Percentiles rank a stretch among this genome's conserved stretches.
These are phyloP conservation scores for Metschnikowia arizonensis DNA, from an alignment of 805 yeast species.

Conservation along the genomic window DNA sequence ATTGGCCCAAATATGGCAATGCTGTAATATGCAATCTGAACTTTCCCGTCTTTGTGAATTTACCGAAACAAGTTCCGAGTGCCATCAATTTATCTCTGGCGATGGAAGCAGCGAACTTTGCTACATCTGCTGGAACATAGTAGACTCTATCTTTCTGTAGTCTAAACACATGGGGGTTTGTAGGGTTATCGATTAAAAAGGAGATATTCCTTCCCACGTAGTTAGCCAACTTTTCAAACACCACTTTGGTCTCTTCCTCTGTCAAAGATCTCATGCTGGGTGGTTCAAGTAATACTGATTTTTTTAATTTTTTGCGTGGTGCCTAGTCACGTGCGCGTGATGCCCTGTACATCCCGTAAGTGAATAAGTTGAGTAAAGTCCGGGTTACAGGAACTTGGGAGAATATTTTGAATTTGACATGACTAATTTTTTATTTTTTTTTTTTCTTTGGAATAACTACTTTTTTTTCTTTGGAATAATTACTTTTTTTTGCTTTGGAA, in stretches of 20 bases:
- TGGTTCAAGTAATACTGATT: neutral
- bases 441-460: too few species aligned
- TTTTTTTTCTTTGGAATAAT: too few species aligned
- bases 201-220: conserved; percentile 96
- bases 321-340: conserved; percentile 12
- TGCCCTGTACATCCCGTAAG: neutral
- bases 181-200: conserved; percentile 75
- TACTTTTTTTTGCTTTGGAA: neutral
- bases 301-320: conserved; percentile 10
- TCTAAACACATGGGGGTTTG: conserved; percentile 90
- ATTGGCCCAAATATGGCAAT: conserved; percentile 72
- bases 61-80: conserved; percentile 89
- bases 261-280: conserved; percentile 82
- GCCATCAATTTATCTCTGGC: conserved; percentile 90
- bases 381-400: neutral
- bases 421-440: too few species aligned
- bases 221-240: conserved; percentile 92
- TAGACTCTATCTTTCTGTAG: conserved; percentile 95
- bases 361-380: neutral
- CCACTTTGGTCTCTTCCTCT: conserved; percentile 94
- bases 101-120: conserved; percentile 84
- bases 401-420: neutral
- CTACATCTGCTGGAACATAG: conserved; percentile 78
- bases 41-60: conserved; percentile 96
- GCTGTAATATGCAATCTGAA: conserved; percentile 94